A percentile compares a stretch with the other conserved stretches of the same genome.
phyloP scores from a whole-genome alignment of 129 eudicot species.

The Scalesia atractyloides region DNA sequence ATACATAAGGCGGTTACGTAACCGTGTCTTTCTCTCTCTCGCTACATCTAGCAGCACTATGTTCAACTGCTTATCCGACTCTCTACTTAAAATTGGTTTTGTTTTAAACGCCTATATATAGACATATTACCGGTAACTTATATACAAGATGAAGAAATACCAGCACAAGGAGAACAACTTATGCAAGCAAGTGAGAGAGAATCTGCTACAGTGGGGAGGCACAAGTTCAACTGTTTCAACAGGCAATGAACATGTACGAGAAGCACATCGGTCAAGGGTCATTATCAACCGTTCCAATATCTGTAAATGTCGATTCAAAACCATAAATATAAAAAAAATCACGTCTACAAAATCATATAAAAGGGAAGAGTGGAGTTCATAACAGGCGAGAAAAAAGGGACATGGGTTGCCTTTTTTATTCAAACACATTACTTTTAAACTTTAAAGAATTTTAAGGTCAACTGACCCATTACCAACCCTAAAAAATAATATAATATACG shows the following conservation, averaged over 20 bases:
- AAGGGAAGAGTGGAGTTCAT: not conserved
- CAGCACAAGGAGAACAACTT: conserved; percentile 85
- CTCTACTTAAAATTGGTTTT: too few relatives aligned
- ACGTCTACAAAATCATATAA: not conserved
- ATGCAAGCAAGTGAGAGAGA: conserved; percentile 89
- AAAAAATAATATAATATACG: not conserved
- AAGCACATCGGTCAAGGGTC: conserved; percentile 97
- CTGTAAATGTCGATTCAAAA: conserved; percentile 41
- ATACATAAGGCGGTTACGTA: too few relatives aligned
- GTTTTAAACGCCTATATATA: not conserved
- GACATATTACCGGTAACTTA: not conserved
- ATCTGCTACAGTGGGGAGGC: conserved; percentile 96
- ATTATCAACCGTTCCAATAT: conserved; percentile 67
- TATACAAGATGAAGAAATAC: conserved; percentile 34
- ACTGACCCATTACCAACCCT: not conserved
- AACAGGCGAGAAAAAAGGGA: not conserved
- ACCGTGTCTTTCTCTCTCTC: too few relatives aligned
- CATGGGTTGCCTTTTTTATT: too few relatives aligned
- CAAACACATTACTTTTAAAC: too few relatives aligned
- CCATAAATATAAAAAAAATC: conserved; percentile 7
- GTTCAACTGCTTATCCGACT: too few relatives aligned
- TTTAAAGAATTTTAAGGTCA: too few relatives aligned
- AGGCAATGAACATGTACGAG: conserved; percentile 93
- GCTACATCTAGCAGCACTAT: too few relatives aligned
- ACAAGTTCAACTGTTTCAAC: conserved; percentile 91